Percentiles rank a stretch among this genome's conserved stretches.
Evolutionary conservation across 2,329 filamentous ascomycete species (phyloP).

Genomic region (Ophiocordyceps polyrhachis-furcata): DNA sequence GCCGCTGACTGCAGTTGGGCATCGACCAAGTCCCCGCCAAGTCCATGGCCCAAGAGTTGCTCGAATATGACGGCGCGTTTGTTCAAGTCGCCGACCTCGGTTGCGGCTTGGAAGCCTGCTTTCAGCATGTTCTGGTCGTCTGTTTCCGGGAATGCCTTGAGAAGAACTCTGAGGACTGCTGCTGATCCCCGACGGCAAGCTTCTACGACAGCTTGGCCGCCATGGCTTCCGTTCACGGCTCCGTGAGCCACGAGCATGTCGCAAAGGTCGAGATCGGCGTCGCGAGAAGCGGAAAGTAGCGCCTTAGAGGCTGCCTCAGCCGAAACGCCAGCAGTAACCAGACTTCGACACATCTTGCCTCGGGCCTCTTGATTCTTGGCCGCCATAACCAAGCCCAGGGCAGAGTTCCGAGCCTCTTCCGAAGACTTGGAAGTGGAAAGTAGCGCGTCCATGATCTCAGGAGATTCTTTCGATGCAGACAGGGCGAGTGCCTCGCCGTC

Average conservation of each 20-base stretch:
- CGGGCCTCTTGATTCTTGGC: slow-evolving; percentile 20
- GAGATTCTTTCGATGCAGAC: slow-evolving; percentile 25
- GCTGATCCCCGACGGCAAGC: slow-evolving; percentile 31
- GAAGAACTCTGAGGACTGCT: slow-evolving; percentile 29
- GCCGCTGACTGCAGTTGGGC: slow-evolving; percentile 33
- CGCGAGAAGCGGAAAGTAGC: slow-evolving; percentile 29
- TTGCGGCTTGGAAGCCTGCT: slow-evolving; percentile 35
- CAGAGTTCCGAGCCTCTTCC: slow-evolving; percentile 17
- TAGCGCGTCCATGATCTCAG: slow-evolving; percentile 27
- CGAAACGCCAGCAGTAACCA: slow-evolving; percentile 27
- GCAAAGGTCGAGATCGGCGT: slow-evolving; percentile 32
- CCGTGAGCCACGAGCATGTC: slow-evolving; percentile 31
- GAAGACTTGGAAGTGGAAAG: slow-evolving; percentile 19
- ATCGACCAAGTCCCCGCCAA: slow-evolving; percentile 31
- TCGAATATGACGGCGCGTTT: slow-evolving; percentile 30
- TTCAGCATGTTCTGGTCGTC: slow-evolving; percentile 22
- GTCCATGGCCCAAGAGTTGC: slow-evolving; percentile 29
- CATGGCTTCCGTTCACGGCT: slow-evolving; percentile 29
- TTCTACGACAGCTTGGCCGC: slow-evolving; percentile 34
- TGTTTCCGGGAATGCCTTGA: slow-evolving; percentile 20
- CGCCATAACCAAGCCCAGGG: slow-evolving; percentile 24
- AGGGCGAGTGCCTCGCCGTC: slow-evolving; percentile 29
- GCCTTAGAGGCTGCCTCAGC: slow-evolving; percentile 27
- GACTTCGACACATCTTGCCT: slow-evolving; percentile 22
- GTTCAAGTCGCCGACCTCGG: slow-evolving; percentile 29